A percentile compares a stretch with the other conserved stretches of the same genome.
phyloP scores from a whole-genome alignment of 2,329 filamentous ascomycete species.

The Talaromyces sp. region DNA sequence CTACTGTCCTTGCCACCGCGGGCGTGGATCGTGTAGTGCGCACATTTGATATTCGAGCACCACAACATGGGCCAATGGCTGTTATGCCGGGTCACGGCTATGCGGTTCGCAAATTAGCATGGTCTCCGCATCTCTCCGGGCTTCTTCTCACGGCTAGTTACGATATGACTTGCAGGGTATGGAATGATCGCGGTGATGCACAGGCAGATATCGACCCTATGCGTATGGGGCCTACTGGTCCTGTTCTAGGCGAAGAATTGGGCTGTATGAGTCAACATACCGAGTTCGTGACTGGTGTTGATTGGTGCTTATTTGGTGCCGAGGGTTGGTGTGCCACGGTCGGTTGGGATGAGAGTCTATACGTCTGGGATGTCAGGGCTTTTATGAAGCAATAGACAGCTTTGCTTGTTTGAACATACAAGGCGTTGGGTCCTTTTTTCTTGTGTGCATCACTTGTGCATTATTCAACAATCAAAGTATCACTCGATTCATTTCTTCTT shows the following conservation, averaged over 20 bases:
- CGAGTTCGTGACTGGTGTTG: conserved; percentile 91
- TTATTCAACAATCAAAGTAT: background rate
- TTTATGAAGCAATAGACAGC: conserved; percentile 45
- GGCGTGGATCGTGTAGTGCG: conserved; percentile 84
- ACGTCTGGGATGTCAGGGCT: conserved; percentile 83
- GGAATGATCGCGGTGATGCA: conserved; percentile 69
- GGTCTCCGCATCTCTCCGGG: conserved; percentile 91
- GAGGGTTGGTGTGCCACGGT: conserved; percentile 94
- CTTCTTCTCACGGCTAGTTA: conserved; percentile 85
- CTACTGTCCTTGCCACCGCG: conserved; percentile 75
- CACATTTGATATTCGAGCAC: conserved; percentile 83
- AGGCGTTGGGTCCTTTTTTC: background rate
- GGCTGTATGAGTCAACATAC: conserved; percentile 89
- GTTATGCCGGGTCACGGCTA: conserved; percentile 84
- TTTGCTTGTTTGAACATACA: conserved; percentile 17
- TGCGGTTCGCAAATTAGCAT: conserved; percentile 76
- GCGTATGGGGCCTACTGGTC: conserved; percentile 36
- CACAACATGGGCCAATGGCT: conserved; percentile 64
- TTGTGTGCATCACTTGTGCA: conserved; percentile 1
- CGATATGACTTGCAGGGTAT: conserved; percentile 94
- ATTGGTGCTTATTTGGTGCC: conserved; percentile 95
- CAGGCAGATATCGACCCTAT: conserved; percentile 34
- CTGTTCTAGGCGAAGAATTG: conserved; percentile 61
- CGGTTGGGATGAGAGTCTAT: conserved; percentile 86
- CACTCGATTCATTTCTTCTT: background rate